Base-by-base conservation (phyloP, 208 protist genomes). In the Naegleria gruberi region DNA sequence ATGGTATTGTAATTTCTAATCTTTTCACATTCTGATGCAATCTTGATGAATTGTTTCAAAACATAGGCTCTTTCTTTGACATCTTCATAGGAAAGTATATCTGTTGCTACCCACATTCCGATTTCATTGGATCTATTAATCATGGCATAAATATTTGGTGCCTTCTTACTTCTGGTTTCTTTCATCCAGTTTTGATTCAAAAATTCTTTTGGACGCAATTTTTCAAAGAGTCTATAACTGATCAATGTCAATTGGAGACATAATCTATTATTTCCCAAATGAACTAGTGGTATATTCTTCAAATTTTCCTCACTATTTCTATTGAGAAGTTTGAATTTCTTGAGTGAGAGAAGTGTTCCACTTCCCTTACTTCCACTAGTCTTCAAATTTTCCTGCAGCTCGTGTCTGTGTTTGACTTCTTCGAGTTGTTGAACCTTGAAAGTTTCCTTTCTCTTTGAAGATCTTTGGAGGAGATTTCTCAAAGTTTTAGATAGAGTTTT, bases 71-170 rank as follows among this genome's bases (percentile, higher is more conserved):
- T 81, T 8, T 92, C 74, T 87, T 90, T 73, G 1, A 91, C 23
- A 17, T 83, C 47, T 37, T 23, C 0, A 1, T 45, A 65, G 57
- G 65, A 89, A 10, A 92, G 34, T 26, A 92, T 92, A 46, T 91
- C 77, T 42, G 57, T 83, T 0, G 55, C 77, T 4, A 91, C 44
- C 37, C 47, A 89, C 7, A 30, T 40, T 37, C 43, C 46, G 45
- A 92, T 87, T 45, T 82, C 12, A 81, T 93, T 93, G 46, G 91
- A 93, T 40, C 55, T 46, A 26, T 92, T 46, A 30, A 92, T 93
- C 91, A 92, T 90, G 8, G 26, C 7, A 40, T 89, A 42, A 17
- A 92, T 90, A 83, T 92, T 92, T 26, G 90, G 91, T 4, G 90
- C 89, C n/a, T n/a, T 46, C 90, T 42, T 10, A 43, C 73, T 10